These are phyloP conservation scores for Didymella glomerata DNA, from an alignment of 2,329 filamentous ascomycete genomes.

Conservation along the genomic window DNA sequence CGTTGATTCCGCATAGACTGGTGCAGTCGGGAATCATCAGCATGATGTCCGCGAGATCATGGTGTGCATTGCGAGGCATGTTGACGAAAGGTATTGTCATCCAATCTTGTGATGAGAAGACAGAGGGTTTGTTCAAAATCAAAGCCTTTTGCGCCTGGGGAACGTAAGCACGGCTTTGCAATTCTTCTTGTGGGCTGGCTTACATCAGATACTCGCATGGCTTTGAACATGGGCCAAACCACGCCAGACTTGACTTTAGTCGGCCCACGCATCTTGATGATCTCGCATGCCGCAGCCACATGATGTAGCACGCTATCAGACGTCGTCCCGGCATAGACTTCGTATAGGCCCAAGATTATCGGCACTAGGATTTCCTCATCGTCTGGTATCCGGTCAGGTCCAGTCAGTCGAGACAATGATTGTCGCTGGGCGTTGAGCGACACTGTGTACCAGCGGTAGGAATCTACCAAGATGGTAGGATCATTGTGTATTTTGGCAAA, in stretches of 20 bases:
- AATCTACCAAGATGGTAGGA: conserved; percentile 41
- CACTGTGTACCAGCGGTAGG: conserved; percentile 45
- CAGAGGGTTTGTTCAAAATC: conserved; percentile 40
- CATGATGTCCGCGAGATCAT: conserved; percentile 38
- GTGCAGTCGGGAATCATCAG: conserved; percentile 40
- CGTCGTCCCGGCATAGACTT: conserved; percentile 42
- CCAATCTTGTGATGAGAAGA: conserved; percentile 40
- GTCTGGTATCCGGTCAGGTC: conserved; percentile 31
- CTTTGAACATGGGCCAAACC: conserved; percentile 41
- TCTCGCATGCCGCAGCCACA: conserved; percentile 37
- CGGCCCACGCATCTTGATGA: conserved; percentile 45
- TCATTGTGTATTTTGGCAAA: conserved; percentile 44
- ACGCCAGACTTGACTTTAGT: conserved; percentile 36
- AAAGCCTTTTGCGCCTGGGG: conserved; percentile 37
- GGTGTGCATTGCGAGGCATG: conserved; percentile 37
- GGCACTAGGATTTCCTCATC: conserved; percentile 44
- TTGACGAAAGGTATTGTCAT: conserved; percentile 40
- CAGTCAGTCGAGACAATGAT: conserved; percentile 30
- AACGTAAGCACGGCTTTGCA: conserved; percentile 17
- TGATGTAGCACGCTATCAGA: conserved; percentile 43
- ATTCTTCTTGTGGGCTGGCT: neutral
- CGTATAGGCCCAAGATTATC: conserved; percentile 42
- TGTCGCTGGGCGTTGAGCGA: conserved; percentile 39
- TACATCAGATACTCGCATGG: conserved; percentile 43
- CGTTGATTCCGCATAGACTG: conserved; percentile 22